These are phyloP conservation scores for Triticum dicoccoides DNA, from an alignment of 176 grass and related monocot species.

Conservation along the genomic window DNA sequence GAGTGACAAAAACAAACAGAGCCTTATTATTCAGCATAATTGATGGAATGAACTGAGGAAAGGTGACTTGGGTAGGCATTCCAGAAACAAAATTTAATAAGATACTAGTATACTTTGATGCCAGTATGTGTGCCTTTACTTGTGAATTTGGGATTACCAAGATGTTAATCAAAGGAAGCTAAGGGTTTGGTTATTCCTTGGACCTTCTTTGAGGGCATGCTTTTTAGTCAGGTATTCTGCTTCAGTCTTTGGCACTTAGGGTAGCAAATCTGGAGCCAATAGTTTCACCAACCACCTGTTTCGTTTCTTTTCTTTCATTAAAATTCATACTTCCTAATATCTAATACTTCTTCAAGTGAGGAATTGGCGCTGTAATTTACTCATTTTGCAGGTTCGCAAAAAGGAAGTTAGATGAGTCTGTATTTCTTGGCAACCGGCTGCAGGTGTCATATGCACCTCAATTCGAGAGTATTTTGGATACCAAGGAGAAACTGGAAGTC, in stretches of 20 bases:
- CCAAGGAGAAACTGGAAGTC: constrained; percentile 82
- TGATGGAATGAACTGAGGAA: background rate
- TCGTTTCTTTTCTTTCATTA: background rate
- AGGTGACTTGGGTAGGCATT: background rate
- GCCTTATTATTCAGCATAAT: background rate
- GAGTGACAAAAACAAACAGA: background rate
- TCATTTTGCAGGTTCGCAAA: constrained; percentile 77
- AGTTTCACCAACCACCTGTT: background rate
- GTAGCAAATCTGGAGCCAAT: background rate
- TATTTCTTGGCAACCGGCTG: constrained; percentile 78
- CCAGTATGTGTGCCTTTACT: background rate
- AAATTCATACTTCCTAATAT: background rate
- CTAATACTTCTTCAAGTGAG: background rate
- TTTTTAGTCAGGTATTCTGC: background rate
- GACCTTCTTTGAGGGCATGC: background rate
- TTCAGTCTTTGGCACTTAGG: background rate
- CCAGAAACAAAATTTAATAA: background rate
- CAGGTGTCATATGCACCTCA: constrained; percentile 84
- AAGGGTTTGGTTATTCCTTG: background rate
- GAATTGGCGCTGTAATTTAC: background rate
- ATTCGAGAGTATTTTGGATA: constrained; percentile 62
- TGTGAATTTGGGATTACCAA: background rate
- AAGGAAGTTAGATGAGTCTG: constrained; percentile 71
- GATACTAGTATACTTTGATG: background rate
- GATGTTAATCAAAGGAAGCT: background rate